Base-by-base conservation (phyloP, 2,329 filamentous ascomycete genomes). In the Cladobotryum mycophilum region DNA sequence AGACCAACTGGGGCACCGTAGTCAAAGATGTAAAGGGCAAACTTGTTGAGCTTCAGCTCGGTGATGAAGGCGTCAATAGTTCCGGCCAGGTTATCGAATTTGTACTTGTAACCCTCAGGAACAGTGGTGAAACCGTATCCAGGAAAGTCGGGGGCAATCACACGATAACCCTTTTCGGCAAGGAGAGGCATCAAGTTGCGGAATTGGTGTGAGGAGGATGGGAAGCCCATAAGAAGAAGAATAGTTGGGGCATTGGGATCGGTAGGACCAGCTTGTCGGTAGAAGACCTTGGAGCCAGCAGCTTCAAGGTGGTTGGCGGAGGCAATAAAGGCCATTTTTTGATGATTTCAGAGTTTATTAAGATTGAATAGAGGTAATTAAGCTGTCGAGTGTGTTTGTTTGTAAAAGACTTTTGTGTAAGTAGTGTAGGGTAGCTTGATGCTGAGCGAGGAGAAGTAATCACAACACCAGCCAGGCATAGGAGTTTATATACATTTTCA, bases 11-110 rank as follows among this genome's bases (percentile, higher is more conserved):
- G 80, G 0, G 79, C 78, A 46, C 81, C 81, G 60, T 84, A 84
- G 67, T 84, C 80, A 60, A 84, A 84, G 54, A 84, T 73, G 62
- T 82, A 85, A 25, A 81, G 63, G 13, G 75, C 72, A 63, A 76
- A 82, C 33, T 69, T 71, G 13, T 58, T 53, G 35, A 82, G 67
- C 3, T 64, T 53, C 8, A 83, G 64, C 1, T 68, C 66, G 35
- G 73, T 67, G 12, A 81, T 61, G 57, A 82, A 81, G 6, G 69
- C 69, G 9, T 65, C 66, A 35, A 79, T 67, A 1, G 74, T 76
- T 5, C 49, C 60, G 34, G 78, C 65, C 5, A 84, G 61, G 59
- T 69, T 73, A 43, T 70, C 74, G 56, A 84, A 84, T 13, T 71
- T 79, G 67, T 81, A 79, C 7, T 60, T 60, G 67, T 76, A 83